A percentile compares a stretch with the other conserved stretches of the same genome.
These are phyloP conservation scores for Verticillium dahliae DNA, from an alignment of 2,329 filamentous ascomycete species.

Conservation along the genomic window DNA sequence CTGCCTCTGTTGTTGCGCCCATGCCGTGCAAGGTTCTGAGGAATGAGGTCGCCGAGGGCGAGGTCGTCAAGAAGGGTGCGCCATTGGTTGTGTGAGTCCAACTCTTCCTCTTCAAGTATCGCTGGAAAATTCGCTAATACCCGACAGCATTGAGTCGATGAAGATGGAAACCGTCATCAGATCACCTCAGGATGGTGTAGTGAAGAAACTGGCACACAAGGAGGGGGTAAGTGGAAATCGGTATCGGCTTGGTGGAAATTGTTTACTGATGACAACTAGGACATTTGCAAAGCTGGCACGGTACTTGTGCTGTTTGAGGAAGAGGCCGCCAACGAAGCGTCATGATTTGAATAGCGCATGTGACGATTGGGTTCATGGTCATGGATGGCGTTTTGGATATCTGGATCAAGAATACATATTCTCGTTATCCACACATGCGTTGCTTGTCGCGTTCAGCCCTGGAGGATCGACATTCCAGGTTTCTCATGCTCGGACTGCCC, in stretches of 20 bases:
- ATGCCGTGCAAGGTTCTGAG: conserved; percentile 97
- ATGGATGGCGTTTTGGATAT: not conserved
- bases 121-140: conserved; percentile 15
- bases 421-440: not conserved
- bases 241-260: not conserved
- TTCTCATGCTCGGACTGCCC: no score
- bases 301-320: conserved; percentile 69
- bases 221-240: conserved; percentile 55
- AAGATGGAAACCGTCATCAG: conserved; percentile 85
- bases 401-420: not conserved
- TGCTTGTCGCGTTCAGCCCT: no score
- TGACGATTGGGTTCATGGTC: not conserved
- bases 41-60: conserved; percentile 79
- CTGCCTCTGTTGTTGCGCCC: conserved; percentile 80
- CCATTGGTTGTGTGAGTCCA: conserved; percentile 70
- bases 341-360: not conserved
- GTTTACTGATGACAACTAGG: conserved; percentile 34
- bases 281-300: conserved; percentile 73
- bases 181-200: conserved; percentile 64
- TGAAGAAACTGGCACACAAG: conserved; percentile 68
- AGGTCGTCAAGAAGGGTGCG: conserved; percentile 77
- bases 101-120: not conserved
- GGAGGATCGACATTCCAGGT: no score
- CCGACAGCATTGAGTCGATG: conserved; percentile 69
- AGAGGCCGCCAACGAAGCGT: conserved; percentile 7